Percentiles rank a stretch among this genome's conserved stretches.
phyloP scores from a whole-genome alignment of 2,329 filamentous ascomycete genomes.

The Aspergillus pseudoviridinutans region DNA sequence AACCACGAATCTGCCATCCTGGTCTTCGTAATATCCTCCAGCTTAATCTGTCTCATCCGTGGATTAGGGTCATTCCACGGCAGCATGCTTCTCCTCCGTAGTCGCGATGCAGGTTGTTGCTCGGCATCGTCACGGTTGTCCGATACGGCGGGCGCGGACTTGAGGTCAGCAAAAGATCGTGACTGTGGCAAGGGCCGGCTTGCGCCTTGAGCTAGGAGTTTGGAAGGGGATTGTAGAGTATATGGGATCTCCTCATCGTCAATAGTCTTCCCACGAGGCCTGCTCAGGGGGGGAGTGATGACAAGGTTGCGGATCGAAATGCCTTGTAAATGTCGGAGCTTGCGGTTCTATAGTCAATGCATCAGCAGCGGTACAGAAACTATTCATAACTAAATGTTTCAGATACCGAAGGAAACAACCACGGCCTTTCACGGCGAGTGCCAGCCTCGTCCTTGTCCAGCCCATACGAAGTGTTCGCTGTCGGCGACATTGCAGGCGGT shows the following conservation, averaged over 20 bases:
- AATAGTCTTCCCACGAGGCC: conserved; percentile 57
- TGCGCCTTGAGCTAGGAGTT: conserved; percentile 55
- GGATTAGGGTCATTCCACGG: conserved; percentile 61
- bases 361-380: neutral
- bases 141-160: conserved; percentile 16
- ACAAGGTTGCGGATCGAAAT: conserved; percentile 83
- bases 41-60: conserved; percentile 63
- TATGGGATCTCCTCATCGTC: conserved; percentile 73
- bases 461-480: conserved; percentile 12
- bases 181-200: conserved; percentile 52
- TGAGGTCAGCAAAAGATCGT: conserved; percentile 55
- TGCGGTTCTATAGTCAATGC: conserved; percentile 63
- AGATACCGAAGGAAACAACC: conserved; percentile 50
- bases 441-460: conserved; percentile 23
- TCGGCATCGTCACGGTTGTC: conserved; percentile 9
- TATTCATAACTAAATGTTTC: neutral
- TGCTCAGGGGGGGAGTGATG: conserved; percentile 54
- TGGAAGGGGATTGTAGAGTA: conserved; percentile 62
- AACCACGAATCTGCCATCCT: conserved; percentile 86
- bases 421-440: conserved; percentile 44
- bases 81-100: conserved; percentile 56
- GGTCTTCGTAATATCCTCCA: conserved; percentile 68
- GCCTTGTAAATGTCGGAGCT: conserved; percentile 79
- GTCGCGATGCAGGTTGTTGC: conserved; percentile 16
- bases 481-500: conserved; percentile 18